phyloP scores from a whole-genome alignment of 1,284 basidiomycete species.

The Ganoderma resinaceum region DNA sequence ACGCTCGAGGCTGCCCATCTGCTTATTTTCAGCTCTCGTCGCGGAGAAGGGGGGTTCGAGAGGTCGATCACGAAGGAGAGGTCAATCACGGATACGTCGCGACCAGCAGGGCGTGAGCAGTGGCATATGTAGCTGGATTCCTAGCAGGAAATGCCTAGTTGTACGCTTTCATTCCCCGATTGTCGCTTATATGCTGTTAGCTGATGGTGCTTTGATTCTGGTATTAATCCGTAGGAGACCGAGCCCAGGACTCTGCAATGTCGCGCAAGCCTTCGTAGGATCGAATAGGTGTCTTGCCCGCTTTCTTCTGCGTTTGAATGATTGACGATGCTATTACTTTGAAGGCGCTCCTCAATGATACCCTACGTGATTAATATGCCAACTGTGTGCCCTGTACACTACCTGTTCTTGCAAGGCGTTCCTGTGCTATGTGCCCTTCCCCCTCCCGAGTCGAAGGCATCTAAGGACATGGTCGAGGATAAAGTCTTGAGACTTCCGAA shows the following conservation, averaged over 20 bases:
- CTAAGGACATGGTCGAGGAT: no score
- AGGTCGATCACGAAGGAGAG: not conserved
- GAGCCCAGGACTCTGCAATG: no score
- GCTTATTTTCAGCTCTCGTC: not conserved
- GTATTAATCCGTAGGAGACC: no score
- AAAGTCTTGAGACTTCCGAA: no score
- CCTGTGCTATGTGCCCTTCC: no score
- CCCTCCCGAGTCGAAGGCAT: no score
- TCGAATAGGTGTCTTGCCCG: not conserved
- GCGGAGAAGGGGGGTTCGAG: not conserved
- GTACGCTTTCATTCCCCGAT: not conserved
- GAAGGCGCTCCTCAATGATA: no score
- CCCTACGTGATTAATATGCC: no score
- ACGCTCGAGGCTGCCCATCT: not conserved
- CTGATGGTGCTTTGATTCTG: not conserved
- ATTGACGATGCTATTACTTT: no score
- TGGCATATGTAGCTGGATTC: not conserved
- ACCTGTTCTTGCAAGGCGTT: no score
- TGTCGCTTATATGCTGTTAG: not conserved
- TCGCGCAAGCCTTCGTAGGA: not conserved
- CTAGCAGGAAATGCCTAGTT: not conserved
- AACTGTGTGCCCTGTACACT: no score
- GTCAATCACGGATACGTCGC: not conserved
- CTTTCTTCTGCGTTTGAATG: not conserved
- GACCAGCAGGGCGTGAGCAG: not conserved